Base-by-base conservation (phyloP, 352 stramenopile genomes). In the Phytopythium oedochilum region DNA sequence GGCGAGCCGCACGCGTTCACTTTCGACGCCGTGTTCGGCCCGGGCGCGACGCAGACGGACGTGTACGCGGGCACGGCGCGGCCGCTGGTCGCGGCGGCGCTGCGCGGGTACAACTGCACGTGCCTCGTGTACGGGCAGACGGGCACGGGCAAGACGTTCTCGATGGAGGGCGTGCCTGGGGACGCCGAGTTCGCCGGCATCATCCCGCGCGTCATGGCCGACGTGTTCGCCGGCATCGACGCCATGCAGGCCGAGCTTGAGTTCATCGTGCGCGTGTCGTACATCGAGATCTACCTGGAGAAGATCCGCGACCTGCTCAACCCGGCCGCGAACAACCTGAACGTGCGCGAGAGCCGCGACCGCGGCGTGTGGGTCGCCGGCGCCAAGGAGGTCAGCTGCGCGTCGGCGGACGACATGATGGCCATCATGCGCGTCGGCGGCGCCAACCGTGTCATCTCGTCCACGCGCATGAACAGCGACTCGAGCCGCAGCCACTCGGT, bases 211-310 rank as follows among this genome's bases (percentile, higher is more conserved):
- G 70, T 82, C n/a, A 88, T 88, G 75, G 49, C 61, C 40, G 77
- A 88, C 57, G 71, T 91, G 46, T 91, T 87, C 46, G 70, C 74
- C 28, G 73, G 75, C 58, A 87, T 91, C 48, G 61, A 79, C 32
- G 74, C 79, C 53, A 88, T 87, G 69, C 76, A 88, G 57, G 59
- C 65, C 14, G 75, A 88, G 38, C 72, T 91, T 36, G 76, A 98
- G 56, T 99, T 98, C 71, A 79, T 98, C 26, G 79, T 99, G 23
- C 79, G 95, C 32, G 93, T 97, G n/a, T 98, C 91, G 25, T 99
- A 98, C 71, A 77, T 99, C 43, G 97, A 99, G 69, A 99, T 99
- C 59, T 99, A 99, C 81, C 97, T 99, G 60, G 97, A 99, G 70
- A 96, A 98, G 57, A 97, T 99, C 32, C 75, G 92, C 9, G 97